phyloP scores from a whole-genome alignment of 2,329 filamentous ascomycete species.

The Paramyrothecium roridum region DNA sequence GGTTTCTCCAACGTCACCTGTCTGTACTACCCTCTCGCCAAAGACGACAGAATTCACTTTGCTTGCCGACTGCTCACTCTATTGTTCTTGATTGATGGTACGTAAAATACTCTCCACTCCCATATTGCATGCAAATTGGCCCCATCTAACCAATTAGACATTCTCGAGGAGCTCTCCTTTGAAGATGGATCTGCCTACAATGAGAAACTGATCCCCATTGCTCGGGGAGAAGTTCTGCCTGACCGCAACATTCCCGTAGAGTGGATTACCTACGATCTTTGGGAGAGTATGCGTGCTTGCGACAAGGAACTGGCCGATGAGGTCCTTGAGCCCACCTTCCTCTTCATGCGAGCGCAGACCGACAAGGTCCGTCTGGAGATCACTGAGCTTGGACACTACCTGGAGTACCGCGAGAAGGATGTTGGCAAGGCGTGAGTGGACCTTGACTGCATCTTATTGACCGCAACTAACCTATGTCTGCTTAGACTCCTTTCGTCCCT shows the following conservation, averaged over 20 bases:
- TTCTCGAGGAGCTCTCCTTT: not conserved
- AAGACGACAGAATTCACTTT: constrained; percentile 33
- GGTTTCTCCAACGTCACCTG: constrained; percentile 33
- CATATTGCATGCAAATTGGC: not conserved
- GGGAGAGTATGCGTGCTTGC: constrained; percentile 31
- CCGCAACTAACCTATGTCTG: not conserved
- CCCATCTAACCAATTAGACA: not conserved
- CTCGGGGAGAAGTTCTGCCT: not conserved
- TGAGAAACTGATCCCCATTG: not conserved
- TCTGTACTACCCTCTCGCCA: constrained; percentile 27
- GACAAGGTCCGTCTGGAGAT: constrained; percentile 21
- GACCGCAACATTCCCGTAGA: constrained; percentile 22
- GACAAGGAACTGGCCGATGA: constrained; percentile 31
- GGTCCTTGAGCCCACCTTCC: constrained; percentile 31
- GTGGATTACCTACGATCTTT: constrained; percentile 35
- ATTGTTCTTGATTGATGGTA: constrained; percentile 40
- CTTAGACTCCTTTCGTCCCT: constrained; percentile 27
- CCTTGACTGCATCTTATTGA: not conserved
- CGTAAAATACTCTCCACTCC: constrained; percentile 4
- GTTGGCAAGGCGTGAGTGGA: constrained; percentile 34
- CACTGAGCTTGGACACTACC: constrained; percentile 26
- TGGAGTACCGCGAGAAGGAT: constrained; percentile 34
- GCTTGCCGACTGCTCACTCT: constrained; percentile 35
- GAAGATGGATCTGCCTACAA: not conserved
- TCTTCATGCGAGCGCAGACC: constrained; percentile 38